A percentile compares a stretch with the other conserved stretches of the same genome.
Conservation (phyloP, 2,329 filamentous ascomycete species). For the Fusarium luffae region DNA sequence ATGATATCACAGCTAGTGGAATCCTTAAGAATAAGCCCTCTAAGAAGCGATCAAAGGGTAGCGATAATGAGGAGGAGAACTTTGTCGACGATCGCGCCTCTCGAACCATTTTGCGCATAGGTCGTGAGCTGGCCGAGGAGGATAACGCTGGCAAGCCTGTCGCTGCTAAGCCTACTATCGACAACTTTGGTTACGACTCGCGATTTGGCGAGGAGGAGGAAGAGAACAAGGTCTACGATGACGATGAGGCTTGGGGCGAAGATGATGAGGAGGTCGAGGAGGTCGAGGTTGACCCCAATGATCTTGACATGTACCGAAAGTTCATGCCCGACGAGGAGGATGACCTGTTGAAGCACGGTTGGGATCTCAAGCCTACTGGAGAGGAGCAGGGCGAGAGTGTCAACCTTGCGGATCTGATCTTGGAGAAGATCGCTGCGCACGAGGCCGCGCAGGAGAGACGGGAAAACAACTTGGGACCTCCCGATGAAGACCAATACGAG, state of each 20-base stretch:
- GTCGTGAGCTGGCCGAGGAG: slow-evolving; percentile 88
- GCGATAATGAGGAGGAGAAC: slow-evolving; percentile 69
- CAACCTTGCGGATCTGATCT: slow-evolving; percentile 91
- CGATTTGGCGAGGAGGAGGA: slow-evolving; percentile 71
- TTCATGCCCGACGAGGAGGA: slow-evolving; percentile 83
- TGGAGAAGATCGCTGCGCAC: slow-evolving; percentile 92
- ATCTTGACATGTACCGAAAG: slow-evolving; percentile 89
- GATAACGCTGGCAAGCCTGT: slow-evolving; percentile 62
- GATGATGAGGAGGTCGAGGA: slow-evolving; percentile 79
- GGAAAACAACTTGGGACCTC: slow-evolving; percentile 58
- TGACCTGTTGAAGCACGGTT: slow-evolving; percentile 76
- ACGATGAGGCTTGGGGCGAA: slow-evolving; percentile 79
- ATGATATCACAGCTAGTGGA: slow-evolving; percentile 80
- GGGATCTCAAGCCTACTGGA: slow-evolving; percentile 59
- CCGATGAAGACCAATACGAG: slow-evolving; percentile 86
- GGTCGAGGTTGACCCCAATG: slow-evolving; percentile 86
- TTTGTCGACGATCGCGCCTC: slow-evolving; percentile 92
- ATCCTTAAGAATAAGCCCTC: slow-evolving; percentile 78
- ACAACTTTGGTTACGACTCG: slow-evolving; percentile 82
- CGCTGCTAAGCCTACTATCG: slow-evolving; percentile 54
- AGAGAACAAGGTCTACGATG: slow-evolving; percentile 56
- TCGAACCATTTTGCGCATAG: slow-evolving; percentile 87
- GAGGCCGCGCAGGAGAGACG: slow-evolving; percentile 72
- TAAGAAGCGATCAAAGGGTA: slow-evolving; percentile 74
- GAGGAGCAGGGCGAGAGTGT: slow-evolving; percentile 67